phyloP scores from a whole-genome alignment of 1,284 basidiomycete species.

The Rhodotorula glutinis region DNA sequence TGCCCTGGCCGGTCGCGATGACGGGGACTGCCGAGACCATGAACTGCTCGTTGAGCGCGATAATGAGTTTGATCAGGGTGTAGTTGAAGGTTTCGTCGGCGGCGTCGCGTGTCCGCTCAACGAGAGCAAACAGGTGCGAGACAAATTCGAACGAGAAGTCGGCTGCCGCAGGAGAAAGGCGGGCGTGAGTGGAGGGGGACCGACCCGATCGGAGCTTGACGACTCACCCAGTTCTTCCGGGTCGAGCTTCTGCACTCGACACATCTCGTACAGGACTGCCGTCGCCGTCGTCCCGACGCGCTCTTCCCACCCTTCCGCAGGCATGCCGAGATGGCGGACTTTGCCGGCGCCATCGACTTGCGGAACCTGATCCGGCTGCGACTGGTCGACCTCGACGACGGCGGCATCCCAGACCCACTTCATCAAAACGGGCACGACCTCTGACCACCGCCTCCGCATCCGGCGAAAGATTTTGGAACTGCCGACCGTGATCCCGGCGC shows the following conservation, averaged over 20 bases:
- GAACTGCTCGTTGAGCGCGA: slow-evolving; percentile 95
- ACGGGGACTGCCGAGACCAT: slow-evolving; percentile 66
- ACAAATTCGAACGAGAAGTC: slow-evolving; percentile 81
- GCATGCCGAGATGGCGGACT: slow-evolving; percentile 58
- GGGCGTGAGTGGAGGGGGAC: slow-evolving; percentile 3
- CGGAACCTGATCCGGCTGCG: slow-evolving; percentile 54
- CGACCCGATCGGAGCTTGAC: slow-evolving; percentile 40
- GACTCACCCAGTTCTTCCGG: slow-evolving; percentile 67
- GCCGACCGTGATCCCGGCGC: slow-evolving; percentile 15
- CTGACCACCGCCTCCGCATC: slow-evolving; percentile 29
- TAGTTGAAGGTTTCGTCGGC: slow-evolving; percentile 92
- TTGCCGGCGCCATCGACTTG: slow-evolving; percentile 54
- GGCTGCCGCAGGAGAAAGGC: slow-evolving; percentile 51
- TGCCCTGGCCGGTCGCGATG: not conserved
- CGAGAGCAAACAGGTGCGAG: slow-evolving; percentile 84
- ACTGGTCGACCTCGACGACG: slow-evolving; percentile 56
- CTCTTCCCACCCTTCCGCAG: slow-evolving; percentile 50
- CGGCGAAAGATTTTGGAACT: slow-evolving; percentile 31
- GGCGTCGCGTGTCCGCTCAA: slow-evolving; percentile 83
- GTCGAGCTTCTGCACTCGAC: slow-evolving; percentile 77
- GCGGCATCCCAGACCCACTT: slow-evolving; percentile 32
- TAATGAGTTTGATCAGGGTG: slow-evolving; percentile 84
- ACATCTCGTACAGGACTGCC: slow-evolving; percentile 81
- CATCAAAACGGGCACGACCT: slow-evolving; percentile 37
- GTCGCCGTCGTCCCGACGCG: slow-evolving; percentile 52